Base-by-base conservation (phyloP, 257 asterid species). In the Scutellaria minor region DNA sequence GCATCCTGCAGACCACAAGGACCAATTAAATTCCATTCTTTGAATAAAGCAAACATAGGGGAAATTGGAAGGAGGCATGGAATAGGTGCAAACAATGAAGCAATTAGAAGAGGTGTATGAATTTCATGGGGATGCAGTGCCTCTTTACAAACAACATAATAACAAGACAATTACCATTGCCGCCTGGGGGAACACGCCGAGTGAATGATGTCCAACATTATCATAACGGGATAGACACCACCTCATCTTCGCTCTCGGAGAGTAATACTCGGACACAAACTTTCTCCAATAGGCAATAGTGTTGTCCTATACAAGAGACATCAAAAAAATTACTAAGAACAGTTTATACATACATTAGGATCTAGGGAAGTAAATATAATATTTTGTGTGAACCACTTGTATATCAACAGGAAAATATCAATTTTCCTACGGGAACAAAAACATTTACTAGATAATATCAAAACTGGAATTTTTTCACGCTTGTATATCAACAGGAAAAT, bases 241-340 rank as follows among this genome's bases (percentile, higher is more conserved):
- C 81, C 97, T 84, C 81, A 86, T 90, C 90, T 94, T 94, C 20
- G 98, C 95, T 67, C 96, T 88, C 22, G 98, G 93, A 79, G 96
- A 85, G 85, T 91, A 94, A 82, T 91, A 94, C 82, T 94, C 99
- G 0, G 97, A 86, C 59, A 94, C 96, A 75, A 94, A 94, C 79
- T 94, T 94, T 76, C 93, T 91, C 99, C 98, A 94, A 80, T 94
- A 94, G 50, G 95, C 89, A 83, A 94, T 89, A 71, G 87, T 42
- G 78, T 94, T 86, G 14, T 91, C 98, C 99, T 94, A 61, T 46
- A 61, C 39, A 35, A 4, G 53, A 70, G 41, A 68, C 46, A 15
- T 12, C 57, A 69, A 37, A 78, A 71, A 73, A 50, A 51, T 2
- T 44, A 44, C 11, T 24, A 6, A 35, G 54, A 39, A 42, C 15